phyloP scores from a whole-genome alignment of 2,329 filamentous ascomycete species.

The Eutypa lata region DNA sequence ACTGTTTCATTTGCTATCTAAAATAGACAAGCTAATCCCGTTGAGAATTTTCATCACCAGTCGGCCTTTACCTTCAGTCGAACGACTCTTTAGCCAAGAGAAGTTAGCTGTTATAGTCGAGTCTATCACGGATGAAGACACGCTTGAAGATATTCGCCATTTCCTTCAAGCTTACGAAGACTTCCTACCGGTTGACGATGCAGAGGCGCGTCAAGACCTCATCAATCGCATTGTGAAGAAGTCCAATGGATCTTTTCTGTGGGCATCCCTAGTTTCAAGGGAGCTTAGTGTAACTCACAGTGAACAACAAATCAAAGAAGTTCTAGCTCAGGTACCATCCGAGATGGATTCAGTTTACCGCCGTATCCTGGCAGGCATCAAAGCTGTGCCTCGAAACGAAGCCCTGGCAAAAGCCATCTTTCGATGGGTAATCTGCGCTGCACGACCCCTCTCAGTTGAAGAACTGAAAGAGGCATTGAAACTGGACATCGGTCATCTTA shows the following conservation, averaged over 20 bases:
- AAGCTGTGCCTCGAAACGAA: conserved; percentile 7
- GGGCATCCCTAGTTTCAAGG: conserved; percentile 19
- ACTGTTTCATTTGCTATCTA: conserved; percentile 13
- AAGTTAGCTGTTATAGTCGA: conserved; percentile 6
- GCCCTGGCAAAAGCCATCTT: conserved; percentile 8
- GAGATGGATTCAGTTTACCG: conserved; percentile 22
- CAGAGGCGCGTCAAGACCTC: conserved; percentile 3
- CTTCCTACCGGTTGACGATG: conserved; percentile 2
- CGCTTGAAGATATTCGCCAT: conserved; percentile 15
- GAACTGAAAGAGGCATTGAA: conserved; percentile 3
- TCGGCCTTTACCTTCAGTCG: conserved; percentile 15
- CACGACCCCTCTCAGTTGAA: neutral
- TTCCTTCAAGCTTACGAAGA: conserved; percentile 9
- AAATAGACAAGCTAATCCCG: conserved; percentile 9
- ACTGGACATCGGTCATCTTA: conserved; percentile 4
- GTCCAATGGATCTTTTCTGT: conserved; percentile 22
- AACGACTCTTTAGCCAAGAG: conserved; percentile 14
- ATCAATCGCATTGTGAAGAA: conserved; percentile 17
- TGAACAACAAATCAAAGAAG: conserved; percentile 18
- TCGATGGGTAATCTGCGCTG: conserved; percentile 7
- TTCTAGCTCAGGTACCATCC: conserved; percentile 16
- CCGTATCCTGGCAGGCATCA: conserved; percentile 10
- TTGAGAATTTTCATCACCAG: conserved; percentile 20
- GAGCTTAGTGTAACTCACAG: conserved; percentile 16
- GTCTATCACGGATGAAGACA: conserved; percentile 13